These are phyloP conservation scores for Pilasporangium apinafurcum DNA, from an alignment of 352 stramenopile species.

Conservation along the genomic window DNA sequence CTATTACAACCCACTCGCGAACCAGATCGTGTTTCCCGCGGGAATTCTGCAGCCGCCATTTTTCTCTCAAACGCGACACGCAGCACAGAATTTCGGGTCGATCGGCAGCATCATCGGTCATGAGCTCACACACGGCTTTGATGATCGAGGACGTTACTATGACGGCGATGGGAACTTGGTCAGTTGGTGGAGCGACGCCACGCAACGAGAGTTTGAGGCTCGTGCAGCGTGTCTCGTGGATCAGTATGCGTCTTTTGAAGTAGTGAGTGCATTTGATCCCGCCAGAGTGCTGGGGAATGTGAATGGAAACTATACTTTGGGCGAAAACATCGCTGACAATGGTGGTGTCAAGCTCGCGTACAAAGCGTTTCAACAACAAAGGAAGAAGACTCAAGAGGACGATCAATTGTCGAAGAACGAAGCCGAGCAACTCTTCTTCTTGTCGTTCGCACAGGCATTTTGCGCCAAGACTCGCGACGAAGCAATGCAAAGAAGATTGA, in stretches of 20 bases:
- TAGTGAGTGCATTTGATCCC: slow-evolving; percentile 30
- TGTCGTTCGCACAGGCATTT: slow-evolving; percentile 72
- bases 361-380: slow-evolving; percentile 39
- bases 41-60: slow-evolving; percentile 94
- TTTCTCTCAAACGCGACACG: slow-evolving; percentile 76
- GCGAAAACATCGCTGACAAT: slow-evolving; percentile 84
- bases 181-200: slow-evolving; percentile 91
- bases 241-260: slow-evolving; percentile 47
- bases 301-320: slow-evolving; percentile 73
- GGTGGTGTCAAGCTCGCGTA: slow-evolving; percentile 73
- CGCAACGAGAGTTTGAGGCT: slow-evolving; percentile 61
- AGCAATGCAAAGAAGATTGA: slow-evolving; percentile 35
- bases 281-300: slow-evolving; percentile 48
- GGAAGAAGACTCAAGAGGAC: slow-evolving; percentile 7
- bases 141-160: slow-evolving; percentile 89
- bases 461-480: slow-evolving; percentile 62
- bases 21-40: slow-evolving; percentile 95
- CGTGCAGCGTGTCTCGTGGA: slow-evolving; percentile 58
- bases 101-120: slow-evolving; percentile 93
- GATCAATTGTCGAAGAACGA: slow-evolving; percentile 2
- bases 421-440: slow-evolving; percentile 65
- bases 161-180: slow-evolving; percentile 86
- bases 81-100: slow-evolving; percentile 90
- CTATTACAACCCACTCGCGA: slow-evolving; percentile 63
- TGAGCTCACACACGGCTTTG: slow-evolving; percentile 96